These are phyloP conservation scores for Neonectria ditissima DNA, from an alignment of 2,329 filamentous ascomycete species.

Conservation along the genomic window DNA sequence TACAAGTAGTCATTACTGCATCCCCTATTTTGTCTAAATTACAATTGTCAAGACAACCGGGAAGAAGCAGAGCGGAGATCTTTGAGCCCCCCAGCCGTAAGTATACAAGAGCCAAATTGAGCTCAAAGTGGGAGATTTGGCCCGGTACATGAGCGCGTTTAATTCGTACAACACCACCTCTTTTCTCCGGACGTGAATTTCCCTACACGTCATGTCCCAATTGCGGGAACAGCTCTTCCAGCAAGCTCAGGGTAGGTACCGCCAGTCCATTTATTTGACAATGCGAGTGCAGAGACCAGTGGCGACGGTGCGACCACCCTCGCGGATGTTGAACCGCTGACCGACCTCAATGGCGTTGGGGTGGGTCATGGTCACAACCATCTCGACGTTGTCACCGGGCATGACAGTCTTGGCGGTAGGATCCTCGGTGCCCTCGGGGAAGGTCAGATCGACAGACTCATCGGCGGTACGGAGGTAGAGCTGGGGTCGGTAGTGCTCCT, in stretches of 20 bases:
- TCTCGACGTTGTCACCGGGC: conserved; percentile 99
- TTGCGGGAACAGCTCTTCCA: conserved; percentile 7
- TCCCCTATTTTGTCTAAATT: conserved; percentile 48
- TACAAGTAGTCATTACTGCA: conserved; percentile 49
- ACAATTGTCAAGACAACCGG: conserved; percentile 53
- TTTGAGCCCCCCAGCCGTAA: conserved; percentile 48
- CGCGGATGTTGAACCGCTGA: conserved; percentile 97
- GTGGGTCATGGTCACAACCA: conserved; percentile 87
- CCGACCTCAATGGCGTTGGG: conserved; percentile 90
- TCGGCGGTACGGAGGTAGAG: conserved; percentile 95
- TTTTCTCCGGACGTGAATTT: conserved; percentile 17
- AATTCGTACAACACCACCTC: conserved; percentile 42
- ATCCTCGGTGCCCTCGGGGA: conserved; percentile 86
- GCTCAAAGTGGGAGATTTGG: conserved; percentile 45
- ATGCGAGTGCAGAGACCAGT: conserved; percentile 86
- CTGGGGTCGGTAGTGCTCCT: conserved; percentile 96
- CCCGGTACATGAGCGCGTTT: conserved; percentile 45
- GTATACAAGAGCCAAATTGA: conserved; percentile 53
- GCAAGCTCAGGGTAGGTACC: conserved; percentile 9
- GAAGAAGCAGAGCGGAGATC: conserved; percentile 58
- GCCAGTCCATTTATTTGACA: conserved; percentile 59
- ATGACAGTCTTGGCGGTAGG: conserved; percentile 84
- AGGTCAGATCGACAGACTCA: conserved; percentile 81
- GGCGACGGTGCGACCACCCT: conserved; percentile 91
- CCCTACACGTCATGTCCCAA: background rate